Percentiles rank a stretch among this genome's conserved stretches.
phyloP scores from a whole-genome alignment of 1,284 basidiomycete species.

The Veloboletus limbatus region DNA sequence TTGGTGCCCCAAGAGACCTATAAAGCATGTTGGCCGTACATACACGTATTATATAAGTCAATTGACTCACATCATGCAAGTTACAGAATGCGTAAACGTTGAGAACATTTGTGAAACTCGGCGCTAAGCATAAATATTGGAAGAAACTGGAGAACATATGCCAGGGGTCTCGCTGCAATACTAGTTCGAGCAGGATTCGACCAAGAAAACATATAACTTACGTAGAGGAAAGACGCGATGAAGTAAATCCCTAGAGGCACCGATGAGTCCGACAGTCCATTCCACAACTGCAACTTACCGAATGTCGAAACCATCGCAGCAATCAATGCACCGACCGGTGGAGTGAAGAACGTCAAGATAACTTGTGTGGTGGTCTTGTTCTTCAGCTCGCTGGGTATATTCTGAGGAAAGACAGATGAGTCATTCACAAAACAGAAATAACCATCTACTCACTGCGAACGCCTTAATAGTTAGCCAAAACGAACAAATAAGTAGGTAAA shows the following conservation, averaged over 20 bases:
- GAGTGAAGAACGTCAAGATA: slow-evolving; percentile 60
- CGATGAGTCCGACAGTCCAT: neutral
- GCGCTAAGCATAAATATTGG: slow-evolving; percentile 88
- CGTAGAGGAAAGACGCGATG: slow-evolving; percentile 85
- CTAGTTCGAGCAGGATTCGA: slow-evolving; percentile 2
- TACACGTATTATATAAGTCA: neutral
- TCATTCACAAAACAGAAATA: neutral
- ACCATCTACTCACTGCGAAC: slow-evolving; percentile 54
- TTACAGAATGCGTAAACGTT: slow-evolving; percentile 98
- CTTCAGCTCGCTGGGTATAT: slow-evolving; percentile 53
- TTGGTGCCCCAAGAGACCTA: slow-evolving; percentile 93
- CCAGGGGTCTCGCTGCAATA: slow-evolving; percentile 85
- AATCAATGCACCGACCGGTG: slow-evolving; percentile 79
- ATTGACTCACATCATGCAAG: slow-evolving; percentile 72
- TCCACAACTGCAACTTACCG: slow-evolving; percentile 41
- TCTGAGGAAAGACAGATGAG: slow-evolving; percentile 37
- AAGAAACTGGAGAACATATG: slow-evolving; percentile 97
- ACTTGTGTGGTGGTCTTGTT: slow-evolving; percentile 46
- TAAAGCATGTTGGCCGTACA: slow-evolving; percentile 10
- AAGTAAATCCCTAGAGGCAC: slow-evolving; percentile 69
- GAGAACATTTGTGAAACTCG: slow-evolving; percentile 90
- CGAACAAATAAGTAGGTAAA: slow-evolving; percentile 84
- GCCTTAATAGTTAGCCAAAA: slow-evolving; percentile 79
- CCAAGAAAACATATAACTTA: slow-evolving; percentile 40
- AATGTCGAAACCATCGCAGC: slow-evolving; percentile 89